phyloP scores from a whole-genome alignment of 2,329 filamentous ascomycete species.

The Colletotrichum sp. region DNA sequence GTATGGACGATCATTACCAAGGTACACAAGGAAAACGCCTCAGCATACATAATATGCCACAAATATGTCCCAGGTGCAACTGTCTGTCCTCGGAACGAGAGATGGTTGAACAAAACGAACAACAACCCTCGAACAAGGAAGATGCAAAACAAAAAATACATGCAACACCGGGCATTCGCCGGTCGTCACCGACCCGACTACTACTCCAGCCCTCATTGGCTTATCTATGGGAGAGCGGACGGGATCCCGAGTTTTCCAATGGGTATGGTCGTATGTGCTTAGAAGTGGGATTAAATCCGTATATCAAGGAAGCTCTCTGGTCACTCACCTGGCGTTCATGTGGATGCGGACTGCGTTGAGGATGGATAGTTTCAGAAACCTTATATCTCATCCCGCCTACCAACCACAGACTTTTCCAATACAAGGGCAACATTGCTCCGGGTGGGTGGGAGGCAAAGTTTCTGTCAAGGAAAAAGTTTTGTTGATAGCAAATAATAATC shows the following conservation, averaged over 20 bases:
- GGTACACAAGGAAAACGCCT: not conserved
- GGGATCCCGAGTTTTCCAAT: not conserved
- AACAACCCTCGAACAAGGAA: not conserved
- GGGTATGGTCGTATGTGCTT: not conserved
- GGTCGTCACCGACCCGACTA: not conserved
- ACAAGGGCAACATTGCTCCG: not conserved
- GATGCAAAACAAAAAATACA: not conserved
- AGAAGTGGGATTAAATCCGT: fast-evolving
- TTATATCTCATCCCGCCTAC: not conserved
- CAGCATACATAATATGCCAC: not conserved
- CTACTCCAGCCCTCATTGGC: too few species aligned
- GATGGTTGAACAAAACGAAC: not conserved
- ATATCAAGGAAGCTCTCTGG: not conserved
- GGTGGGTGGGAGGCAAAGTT: not conserved
- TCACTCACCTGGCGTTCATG: not conserved
- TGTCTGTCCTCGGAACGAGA: not conserved
- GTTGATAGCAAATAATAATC: not conserved
- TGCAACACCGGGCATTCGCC: not conserved
- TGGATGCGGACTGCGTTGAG: not conserved
- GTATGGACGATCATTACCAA: not conserved
- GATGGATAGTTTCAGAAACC: not conserved
- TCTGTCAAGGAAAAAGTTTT: not conserved
- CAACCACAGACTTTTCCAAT: not conserved
- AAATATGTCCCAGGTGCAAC: not conserved
- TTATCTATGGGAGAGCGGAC: not conserved